Evolutionary conservation across 2,329 filamentous ascomycete genomes (phyloP).

Genomic region (Domatiomyces catenatus): DNA sequence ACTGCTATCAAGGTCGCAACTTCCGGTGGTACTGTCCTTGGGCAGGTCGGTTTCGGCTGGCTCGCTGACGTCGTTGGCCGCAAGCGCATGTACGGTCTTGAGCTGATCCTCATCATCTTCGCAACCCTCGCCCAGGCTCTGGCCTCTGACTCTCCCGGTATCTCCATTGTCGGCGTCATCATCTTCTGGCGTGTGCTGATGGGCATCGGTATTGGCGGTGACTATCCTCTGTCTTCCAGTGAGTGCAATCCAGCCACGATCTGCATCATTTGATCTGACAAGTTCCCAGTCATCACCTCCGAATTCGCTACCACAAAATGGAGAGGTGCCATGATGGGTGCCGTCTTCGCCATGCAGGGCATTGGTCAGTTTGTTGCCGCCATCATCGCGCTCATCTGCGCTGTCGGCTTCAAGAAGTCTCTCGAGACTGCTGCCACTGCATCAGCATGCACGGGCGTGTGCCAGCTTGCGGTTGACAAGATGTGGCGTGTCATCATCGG

Average conservation of each 20-base stretch:
- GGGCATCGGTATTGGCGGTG: slow-evolving; percentile 65
- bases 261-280: slow-evolving; percentile 3
- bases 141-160: slow-evolving; percentile 45
- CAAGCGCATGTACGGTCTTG: slow-evolving; percentile 72
- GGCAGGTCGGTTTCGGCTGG: slow-evolving; percentile 65
- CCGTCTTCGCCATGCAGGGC: slow-evolving; percentile 78
- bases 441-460: slow-evolving; percentile 45
- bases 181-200: slow-evolving; percentile 74
- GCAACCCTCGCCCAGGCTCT: slow-evolving; percentile 59
- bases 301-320: slow-evolving; percentile 69
- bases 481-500: slow-evolving; percentile 76
- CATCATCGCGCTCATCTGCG: slow-evolving; percentile 60
- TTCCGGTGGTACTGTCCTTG: slow-evolving; percentile 67
- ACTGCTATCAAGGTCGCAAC: slow-evolving; percentile 77
- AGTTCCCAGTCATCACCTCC: slow-evolving; percentile 4
- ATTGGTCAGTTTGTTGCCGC: slow-evolving; percentile 64
- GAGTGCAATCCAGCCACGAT: slow-evolving; percentile 37
- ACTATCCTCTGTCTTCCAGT: slow-evolving; percentile 63
- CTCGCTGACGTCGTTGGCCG: slow-evolving; percentile 64
- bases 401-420: slow-evolving; percentile 52
- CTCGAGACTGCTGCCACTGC: slow-evolving; percentile 38
- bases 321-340: slow-evolving; percentile 74
- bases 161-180: slow-evolving; percentile 40
- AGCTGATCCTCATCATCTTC: slow-evolving; percentile 67
- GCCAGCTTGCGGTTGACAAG: slow-evolving; percentile 61